These are phyloP conservation scores for Begonia fuchsioides DNA, from an alignment of 306 rosid species.

Conservation along the genomic window DNA sequence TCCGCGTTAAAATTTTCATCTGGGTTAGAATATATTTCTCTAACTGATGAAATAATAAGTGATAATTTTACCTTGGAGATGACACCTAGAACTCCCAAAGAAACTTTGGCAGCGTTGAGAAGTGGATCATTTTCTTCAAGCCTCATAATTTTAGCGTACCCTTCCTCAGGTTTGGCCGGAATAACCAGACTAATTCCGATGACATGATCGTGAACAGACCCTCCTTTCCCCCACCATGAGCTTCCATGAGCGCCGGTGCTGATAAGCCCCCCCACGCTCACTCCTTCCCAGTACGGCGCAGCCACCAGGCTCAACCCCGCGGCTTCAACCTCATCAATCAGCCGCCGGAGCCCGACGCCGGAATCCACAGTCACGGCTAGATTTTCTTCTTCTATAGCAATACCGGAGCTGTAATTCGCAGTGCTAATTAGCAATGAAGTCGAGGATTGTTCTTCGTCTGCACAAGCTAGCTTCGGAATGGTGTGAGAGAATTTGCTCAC, in stretches of 20 bases:
- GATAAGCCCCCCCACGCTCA: slow-evolving; percentile 25
- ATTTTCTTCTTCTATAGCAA: slow-evolving; percentile 11
- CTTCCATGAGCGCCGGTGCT: slow-evolving; percentile 39
- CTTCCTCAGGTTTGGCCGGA: slow-evolving; percentile 40
- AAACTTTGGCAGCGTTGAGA: slow-evolving; percentile 46
- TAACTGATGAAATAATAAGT: not conserved
- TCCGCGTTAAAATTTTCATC: not conserved
- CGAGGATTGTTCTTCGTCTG: not conserved
- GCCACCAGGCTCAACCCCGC: slow-evolving; percentile 28
- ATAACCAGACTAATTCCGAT: slow-evolving; percentile 35
- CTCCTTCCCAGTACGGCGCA: slow-evolving; percentile 39
- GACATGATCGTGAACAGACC: slow-evolving; percentile 58
- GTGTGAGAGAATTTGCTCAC: slow-evolving; percentile 50
- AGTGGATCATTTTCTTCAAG: slow-evolving; percentile 23
- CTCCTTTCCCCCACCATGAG: slow-evolving; percentile 62
- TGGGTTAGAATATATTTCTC: not conserved
- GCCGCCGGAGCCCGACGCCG: slow-evolving; percentile 19
- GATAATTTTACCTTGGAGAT: slow-evolving; percentile 52
- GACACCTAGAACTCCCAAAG: slow-evolving; percentile 52
- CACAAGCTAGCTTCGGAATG: slow-evolving; percentile 48
- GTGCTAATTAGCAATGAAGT: slow-evolving; percentile 18
- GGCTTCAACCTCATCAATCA: slow-evolving; percentile 21
- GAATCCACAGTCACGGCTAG: slow-evolving; percentile 18
- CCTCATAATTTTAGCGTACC: slow-evolving; percentile 39
- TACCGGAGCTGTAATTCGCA: slow-evolving; percentile 3